Evolutionary conservation across 768 basidiomycete species (phyloP), one percentile per base, ranked within the genome.

Genomic region (Rickenella mellea): DNA sequence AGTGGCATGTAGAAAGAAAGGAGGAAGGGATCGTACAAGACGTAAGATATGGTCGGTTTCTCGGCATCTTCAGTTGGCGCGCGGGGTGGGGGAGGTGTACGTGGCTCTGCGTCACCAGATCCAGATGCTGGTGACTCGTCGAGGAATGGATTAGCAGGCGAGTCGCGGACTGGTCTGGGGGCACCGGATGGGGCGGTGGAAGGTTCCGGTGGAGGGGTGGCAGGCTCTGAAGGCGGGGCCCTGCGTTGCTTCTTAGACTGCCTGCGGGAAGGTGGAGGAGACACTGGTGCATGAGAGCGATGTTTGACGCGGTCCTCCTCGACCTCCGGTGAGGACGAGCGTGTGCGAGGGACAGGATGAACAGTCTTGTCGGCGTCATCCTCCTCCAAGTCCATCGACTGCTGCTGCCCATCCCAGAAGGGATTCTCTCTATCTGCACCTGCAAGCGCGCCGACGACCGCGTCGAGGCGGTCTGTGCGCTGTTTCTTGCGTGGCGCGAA

Each of bases 61-160:
- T 84, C 83, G 26, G 69, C 63, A 27, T 53, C 53, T 5, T 55
- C 61, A 32, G 58, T 60, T 11, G 73, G 71, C 0, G 68, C 66
- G 14, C 52, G 45, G n/a, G 63, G 59, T 51, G 54, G 56, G 19
- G 57, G 50, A 51, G 55, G 48, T 52, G 58, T 39, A 52, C 61
- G 22, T 60, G 55, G 0, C 20, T 53, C 57, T 10, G 62, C 60
- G 6, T 64, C 59, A 4, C 66, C 65, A 9, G 43, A 55, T 6
- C 55, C 52, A 28, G 56, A 49, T 14, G 47, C 35, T 9, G 54
- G 48, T 19, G 68, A 65, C 1, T 69, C 69, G 20, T 60, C 63
- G 9, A 85, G 66, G 65, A 86, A 85, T 0, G 83, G 83, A 44
- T 85, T 85, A 47, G 78, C 69, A 1, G 80, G 82, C 3, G 81